Conservation (phyloP, 2,329 filamentous ascomycete genomes). For the Aureobasidium lini region DNA sequence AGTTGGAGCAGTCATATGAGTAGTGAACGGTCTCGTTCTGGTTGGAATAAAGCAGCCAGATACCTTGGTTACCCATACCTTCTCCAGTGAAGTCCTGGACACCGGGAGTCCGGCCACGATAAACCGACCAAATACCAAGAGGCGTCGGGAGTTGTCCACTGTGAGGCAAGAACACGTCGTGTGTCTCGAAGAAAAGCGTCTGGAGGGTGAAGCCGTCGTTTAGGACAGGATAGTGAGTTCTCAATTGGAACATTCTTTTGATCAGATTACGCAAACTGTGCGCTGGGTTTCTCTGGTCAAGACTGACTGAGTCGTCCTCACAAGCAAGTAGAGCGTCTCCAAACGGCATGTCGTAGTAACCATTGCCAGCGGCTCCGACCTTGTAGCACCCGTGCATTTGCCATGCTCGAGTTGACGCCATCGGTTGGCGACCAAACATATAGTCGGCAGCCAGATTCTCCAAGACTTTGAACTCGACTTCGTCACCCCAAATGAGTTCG, state of each 20-base stretch:
- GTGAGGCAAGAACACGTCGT: slow-evolving; percentile 43
- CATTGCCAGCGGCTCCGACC: slow-evolving; percentile 43
- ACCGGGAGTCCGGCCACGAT: slow-evolving; percentile 44
- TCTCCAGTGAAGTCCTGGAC: slow-evolving; percentile 40
- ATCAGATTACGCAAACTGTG: slow-evolving; percentile 54
- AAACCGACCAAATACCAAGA: slow-evolving; percentile 53
- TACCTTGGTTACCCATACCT: slow-evolving; percentile 28
- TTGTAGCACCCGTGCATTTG: slow-evolving; percentile 57
- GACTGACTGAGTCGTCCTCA: slow-evolving; percentile 47
- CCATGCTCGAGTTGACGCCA: slow-evolving; percentile 56
- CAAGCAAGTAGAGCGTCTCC: slow-evolving; percentile 49
- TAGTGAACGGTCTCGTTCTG: slow-evolving; percentile 44
- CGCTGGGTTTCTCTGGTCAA: slow-evolving; percentile 56
- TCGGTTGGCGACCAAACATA: slow-evolving; percentile 56
- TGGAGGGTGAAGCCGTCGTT: slow-evolving; percentile 52
- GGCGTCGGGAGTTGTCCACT: slow-evolving; percentile 47
- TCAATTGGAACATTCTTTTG: slow-evolving; percentile 55
- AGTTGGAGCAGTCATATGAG: slow-evolving; percentile 48
- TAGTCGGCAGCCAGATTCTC: slow-evolving; percentile 57
- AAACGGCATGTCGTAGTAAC: slow-evolving; percentile 50
- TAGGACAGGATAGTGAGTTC: slow-evolving; percentile 48
- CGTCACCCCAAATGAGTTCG: slow-evolving; percentile 54
- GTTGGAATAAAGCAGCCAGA: slow-evolving; percentile 49
- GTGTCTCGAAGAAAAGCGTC: slow-evolving; percentile 50
- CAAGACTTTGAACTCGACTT: slow-evolving; percentile 57